Conservation (phyloP, 2,329 filamentous ascomycete species). For the Fusarium luffae region DNA sequence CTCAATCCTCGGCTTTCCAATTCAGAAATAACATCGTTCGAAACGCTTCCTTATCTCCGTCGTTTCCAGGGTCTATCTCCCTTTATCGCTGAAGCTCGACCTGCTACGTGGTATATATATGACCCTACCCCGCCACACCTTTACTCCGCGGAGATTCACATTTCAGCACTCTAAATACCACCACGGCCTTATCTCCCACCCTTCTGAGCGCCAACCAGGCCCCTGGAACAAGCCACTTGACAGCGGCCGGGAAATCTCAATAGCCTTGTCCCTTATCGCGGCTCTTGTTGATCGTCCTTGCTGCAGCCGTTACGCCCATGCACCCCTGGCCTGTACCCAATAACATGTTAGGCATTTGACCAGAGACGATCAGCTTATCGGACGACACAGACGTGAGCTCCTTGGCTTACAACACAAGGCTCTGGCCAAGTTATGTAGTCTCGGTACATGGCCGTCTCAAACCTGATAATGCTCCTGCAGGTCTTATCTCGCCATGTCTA, state of each 20-base stretch:
- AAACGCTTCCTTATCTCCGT: slow-evolving; percentile 32
- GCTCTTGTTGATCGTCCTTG: slow-evolving; percentile 32
- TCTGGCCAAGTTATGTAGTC: slow-evolving; percentile 25
- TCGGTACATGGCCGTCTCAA: slow-evolving; percentile 32
- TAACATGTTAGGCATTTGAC: slow-evolving; percentile 36
- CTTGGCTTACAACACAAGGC: slow-evolving; percentile 42
- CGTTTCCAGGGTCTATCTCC: slow-evolving; percentile 8
- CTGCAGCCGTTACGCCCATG: slow-evolving; percentile 20
- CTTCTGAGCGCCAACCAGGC: slow-evolving; percentile 24
- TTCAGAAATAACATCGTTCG: not conserved
- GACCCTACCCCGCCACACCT: slow-evolving; percentile 27
- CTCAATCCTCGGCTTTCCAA: slow-evolving; percentile 1
- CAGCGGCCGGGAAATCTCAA: slow-evolving; percentile 21
- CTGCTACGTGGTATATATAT: slow-evolving; percentile 37
- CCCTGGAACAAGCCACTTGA: slow-evolving; percentile 17
- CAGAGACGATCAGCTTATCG: slow-evolving; percentile 39
- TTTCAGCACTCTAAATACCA: slow-evolving; percentile 29
- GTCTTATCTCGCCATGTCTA: slow-evolving; percentile 42
- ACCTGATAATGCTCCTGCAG: slow-evolving; percentile 16
- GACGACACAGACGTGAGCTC: slow-evolving; percentile 25
- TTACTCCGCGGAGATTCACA: slow-evolving; percentile 45
- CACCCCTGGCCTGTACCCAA: slow-evolving; percentile 38
- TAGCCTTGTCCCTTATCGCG: slow-evolving; percentile 35
- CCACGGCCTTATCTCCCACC: slow-evolving; percentile 41
- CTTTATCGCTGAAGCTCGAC: slow-evolving; percentile 21